Conservation (phyloP, 768 basidiomycete genomes). For the Boletus rubescentipes region DNA sequence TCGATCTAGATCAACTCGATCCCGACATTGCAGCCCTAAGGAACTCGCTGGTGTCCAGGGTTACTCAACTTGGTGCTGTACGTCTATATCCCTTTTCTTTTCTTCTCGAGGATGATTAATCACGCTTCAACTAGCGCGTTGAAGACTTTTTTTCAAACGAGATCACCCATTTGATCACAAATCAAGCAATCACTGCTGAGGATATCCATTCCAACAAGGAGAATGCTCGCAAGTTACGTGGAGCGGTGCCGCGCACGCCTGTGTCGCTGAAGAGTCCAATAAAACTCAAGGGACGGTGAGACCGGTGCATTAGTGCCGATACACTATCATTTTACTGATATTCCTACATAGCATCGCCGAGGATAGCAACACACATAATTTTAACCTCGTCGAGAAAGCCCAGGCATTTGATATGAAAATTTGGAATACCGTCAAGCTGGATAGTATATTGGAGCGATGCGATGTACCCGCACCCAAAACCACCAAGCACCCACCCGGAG, state of each 20-base stretch:
- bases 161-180: constrained; percentile 86
- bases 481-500: constrained; percentile 28
- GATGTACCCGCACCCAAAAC: constrained; percentile 37
- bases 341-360: constrained; percentile 27
- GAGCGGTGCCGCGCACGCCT: constrained; percentile 22
- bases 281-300: constrained; percentile 58
- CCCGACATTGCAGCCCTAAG: constrained; percentile 36
- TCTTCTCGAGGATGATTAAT: constrained; percentile 2
- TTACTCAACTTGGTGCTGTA: constrained; percentile 76
- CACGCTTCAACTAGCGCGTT: constrained; percentile 53
- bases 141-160: constrained; percentile 87
- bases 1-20: constrained; percentile 61
- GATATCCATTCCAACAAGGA: constrained; percentile 58
- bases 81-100: constrained; percentile 32
- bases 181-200: constrained; percentile 42
- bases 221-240: constrained; percentile 46
- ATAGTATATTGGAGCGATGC: constrained; percentile 71
- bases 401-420: constrained; percentile 76
- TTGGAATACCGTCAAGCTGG: constrained; percentile 74
- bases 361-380: constrained; percentile 33
- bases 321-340: not conserved
- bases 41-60: constrained; percentile 49
- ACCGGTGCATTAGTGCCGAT: constrained; percentile 7
- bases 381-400: constrained; percentile 65
- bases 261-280: constrained; percentile 60